A percentile compares a stretch with the other conserved stretches of the same genome.
Evolutionary conservation across 768 basidiomycete species (phyloP).

Genomic region (Hypholoma sublateritium): DNA sequence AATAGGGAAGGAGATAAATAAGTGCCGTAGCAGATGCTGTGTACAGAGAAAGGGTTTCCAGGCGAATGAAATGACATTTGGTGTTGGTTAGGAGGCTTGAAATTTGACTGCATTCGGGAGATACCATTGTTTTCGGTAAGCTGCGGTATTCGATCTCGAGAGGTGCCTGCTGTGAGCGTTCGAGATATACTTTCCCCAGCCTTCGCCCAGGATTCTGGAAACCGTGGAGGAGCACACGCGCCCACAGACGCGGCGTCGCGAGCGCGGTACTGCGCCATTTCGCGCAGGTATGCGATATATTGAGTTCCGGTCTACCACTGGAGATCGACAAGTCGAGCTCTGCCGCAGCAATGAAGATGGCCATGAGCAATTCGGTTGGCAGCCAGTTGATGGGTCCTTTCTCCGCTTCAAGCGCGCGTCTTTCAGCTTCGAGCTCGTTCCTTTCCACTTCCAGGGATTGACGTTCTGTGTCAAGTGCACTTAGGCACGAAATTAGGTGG

Average conservation of each 20-base stretch:
- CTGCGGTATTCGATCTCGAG: conserved; percentile 35
- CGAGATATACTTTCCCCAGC: conserved; percentile 25
- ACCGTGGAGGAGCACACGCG: conserved; percentile 21
- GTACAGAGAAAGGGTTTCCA: conserved; percentile 24
- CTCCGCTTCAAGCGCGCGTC: conserved; percentile 34
- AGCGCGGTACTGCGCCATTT: conserved; percentile 49
- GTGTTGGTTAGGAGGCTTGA: conserved; percentile 20
- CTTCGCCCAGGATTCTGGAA: conserved; percentile 7
- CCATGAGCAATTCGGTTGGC: conserved; percentile 45
- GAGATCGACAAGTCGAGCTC: conserved; percentile 23
- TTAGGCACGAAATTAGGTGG: conserved; percentile 34
- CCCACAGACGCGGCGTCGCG: conserved; percentile 45
- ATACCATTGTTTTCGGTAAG: conserved; percentile 9
- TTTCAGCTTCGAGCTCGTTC: conserved; percentile 34
- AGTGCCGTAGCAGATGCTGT: conserved; percentile 15
- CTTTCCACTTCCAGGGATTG: conserved; percentile 33
- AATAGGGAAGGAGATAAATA: conserved; percentile 13
- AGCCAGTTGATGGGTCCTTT: conserved; percentile 50
- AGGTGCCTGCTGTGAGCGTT: conserved; percentile 32
- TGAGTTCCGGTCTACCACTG: conserved; percentile 33
- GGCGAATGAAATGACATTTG: conserved; percentile 22
- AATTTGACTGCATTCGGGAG: conserved; percentile 17
- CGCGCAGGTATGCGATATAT: conserved; percentile 48
- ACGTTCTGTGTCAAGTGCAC: conserved; percentile 22
- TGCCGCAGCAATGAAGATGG: conserved; percentile 35